A percentile compares a stretch with the other conserved stretches of the same genome.
Conservation (phyloP, 1,284 basidiomycete genomes). For the Heterobasidion occidentale region DNA sequence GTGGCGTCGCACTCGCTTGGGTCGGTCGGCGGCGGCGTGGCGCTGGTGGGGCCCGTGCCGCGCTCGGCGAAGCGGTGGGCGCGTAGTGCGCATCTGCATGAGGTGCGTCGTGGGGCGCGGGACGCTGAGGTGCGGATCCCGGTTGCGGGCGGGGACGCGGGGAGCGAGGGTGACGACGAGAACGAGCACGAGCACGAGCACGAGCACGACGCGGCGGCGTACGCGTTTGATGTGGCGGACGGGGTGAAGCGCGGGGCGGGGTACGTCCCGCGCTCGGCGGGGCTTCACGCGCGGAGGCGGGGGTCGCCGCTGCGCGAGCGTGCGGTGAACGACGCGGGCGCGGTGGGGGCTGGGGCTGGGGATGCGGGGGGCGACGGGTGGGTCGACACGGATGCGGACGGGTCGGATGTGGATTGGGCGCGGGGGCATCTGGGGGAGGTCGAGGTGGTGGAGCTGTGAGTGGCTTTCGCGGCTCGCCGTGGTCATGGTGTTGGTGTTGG, state of each 20-base stretch:
- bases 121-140: not conserved
- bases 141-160: not conserved
- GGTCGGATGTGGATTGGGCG: constrained; percentile 11
- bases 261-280: not conserved
- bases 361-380: constrained; percentile 18
- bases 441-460: not conserved
- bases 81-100: constrained; percentile 64
- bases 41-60: constrained; percentile 24
- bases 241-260: not conserved
- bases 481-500: no score
- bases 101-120: constrained; percentile 32
- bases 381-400: constrained; percentile 27
- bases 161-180: not conserved
- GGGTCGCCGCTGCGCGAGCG: constrained; percentile 9
- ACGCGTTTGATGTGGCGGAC: not conserved
- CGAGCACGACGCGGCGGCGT: not conserved
- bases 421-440: not conserved
- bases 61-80: constrained; percentile 56
- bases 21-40: constrained; percentile 11
- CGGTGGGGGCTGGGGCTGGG: constrained; percentile 4
- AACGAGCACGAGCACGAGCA: not conserved
- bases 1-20: constrained; percentile 32
- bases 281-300: not conserved
- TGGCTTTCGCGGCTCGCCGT: not conserved
- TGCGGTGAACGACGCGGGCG: not conserved